Percentiles rank a stretch among this genome's conserved stretches.
These are phyloP conservation scores for Beta corolliflora DNA, from an alignment of 179 eudicot genomes.

Conservation along the genomic window DNA sequence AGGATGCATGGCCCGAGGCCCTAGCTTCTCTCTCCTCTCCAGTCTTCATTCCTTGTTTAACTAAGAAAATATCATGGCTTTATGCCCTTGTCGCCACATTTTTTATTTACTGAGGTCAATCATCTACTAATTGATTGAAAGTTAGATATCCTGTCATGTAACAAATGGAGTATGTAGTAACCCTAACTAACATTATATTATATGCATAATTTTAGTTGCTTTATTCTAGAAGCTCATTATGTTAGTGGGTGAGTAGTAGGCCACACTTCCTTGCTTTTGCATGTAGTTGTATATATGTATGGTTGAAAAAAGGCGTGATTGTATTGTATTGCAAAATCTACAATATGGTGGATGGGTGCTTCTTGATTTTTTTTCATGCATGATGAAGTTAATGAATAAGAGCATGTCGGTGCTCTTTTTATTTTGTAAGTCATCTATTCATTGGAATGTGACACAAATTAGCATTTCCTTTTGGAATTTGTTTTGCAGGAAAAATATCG, in stretches of 20 bases:
- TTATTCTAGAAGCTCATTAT: conserved; percentile 27
- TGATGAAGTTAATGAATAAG: neutral
- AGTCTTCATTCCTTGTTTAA: neutral
- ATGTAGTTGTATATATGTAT: neutral
- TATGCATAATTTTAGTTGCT: neutral
- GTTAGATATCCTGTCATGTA: conserved; percentile 24
- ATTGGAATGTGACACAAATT: neutral
- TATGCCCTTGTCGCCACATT: conserved; percentile 16
- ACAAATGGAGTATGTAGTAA: conserved; percentile 5
- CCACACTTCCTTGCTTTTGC: conserved; percentile 2
- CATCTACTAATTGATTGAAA: conserved; percentile 17
- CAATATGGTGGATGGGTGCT: neutral
- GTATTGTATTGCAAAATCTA: neutral
- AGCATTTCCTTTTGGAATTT: neutral
- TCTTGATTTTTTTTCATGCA: neutral
- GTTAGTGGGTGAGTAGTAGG: conserved; percentile 18
- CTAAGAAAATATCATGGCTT: neutral
- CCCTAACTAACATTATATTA: conserved; percentile 14
- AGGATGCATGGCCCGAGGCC: neutral
- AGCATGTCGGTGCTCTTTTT: neutral
- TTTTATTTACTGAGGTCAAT: neutral
- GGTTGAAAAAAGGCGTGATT: neutral
- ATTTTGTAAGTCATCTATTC: neutral
- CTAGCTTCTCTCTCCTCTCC: neutral
- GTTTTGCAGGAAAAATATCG: neutral